Evolutionary conservation across 2,329 filamentous ascomycete genomes (phyloP).

Genomic region (Clarireedia paspali): DNA sequence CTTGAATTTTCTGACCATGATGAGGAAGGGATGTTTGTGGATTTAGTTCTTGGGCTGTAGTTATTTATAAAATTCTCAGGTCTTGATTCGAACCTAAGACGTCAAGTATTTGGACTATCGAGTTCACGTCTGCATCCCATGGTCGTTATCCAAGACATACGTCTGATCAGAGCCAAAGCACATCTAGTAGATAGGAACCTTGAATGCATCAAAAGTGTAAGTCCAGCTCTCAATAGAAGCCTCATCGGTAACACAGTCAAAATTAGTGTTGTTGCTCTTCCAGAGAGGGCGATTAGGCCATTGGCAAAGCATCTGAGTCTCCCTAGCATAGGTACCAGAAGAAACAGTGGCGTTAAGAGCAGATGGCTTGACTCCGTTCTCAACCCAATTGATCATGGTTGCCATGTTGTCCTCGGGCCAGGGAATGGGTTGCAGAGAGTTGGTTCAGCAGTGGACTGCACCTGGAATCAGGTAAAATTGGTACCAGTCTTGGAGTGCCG

Average conservation of each 20-base stretch:
- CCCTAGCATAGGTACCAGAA: constrained; percentile 25
- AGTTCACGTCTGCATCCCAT: no score
- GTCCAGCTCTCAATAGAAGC: constrained; percentile 25
- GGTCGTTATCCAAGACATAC: no score
- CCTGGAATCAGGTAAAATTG: constrained; percentile 47
- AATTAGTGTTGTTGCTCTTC: constrained; percentile 17
- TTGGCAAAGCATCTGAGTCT: constrained; percentile 31
- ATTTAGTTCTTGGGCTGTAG: no score
- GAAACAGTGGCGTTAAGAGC: constrained; percentile 33
- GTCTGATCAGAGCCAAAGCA: neutral
- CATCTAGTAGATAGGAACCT: constrained; percentile 14
- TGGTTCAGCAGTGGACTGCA: constrained; percentile 43
- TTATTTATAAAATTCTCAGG: no score
- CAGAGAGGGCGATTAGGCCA: constrained; percentile 33
- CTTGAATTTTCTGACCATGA: no score
- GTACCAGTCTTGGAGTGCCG: constrained; percentile 44
- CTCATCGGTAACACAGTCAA: constrained; percentile 26
- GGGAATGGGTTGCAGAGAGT: constrained; percentile 34
- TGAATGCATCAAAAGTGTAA: constrained; percentile 21
- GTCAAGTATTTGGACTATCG: no score
- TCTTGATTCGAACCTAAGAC: no score
- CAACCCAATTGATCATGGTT: constrained; percentile 61
- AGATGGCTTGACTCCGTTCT: constrained; percentile 41
- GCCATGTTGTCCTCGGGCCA: constrained; percentile 53
- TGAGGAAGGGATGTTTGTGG: no score